Evolutionary conservation across 129 eudicot genomes (phyloP).

Genomic region (Helichrysum umbraculigerum): DNA sequence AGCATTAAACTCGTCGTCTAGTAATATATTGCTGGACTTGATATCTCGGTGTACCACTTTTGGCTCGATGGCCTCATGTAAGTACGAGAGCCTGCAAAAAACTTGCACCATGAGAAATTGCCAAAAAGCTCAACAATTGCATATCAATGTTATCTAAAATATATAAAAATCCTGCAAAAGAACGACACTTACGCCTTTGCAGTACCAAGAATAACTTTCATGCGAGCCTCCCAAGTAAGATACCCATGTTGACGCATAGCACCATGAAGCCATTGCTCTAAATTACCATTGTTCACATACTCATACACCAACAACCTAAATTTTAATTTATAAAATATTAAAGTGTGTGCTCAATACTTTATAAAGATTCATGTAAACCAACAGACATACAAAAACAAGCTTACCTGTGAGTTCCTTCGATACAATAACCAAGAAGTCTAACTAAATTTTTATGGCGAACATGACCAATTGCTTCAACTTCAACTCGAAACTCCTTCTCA

Average conservation of each 20-base stretch:
- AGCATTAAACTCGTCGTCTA: slow-evolving; percentile 78
- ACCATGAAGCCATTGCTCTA: slow-evolving; percentile 92
- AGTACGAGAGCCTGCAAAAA: slow-evolving; percentile 63
- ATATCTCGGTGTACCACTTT: slow-evolving; percentile 90
- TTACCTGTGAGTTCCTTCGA: slow-evolving; percentile 90
- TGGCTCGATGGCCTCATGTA: slow-evolving; percentile 91
- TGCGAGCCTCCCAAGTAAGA: slow-evolving; percentile 91
- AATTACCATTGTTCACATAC: slow-evolving; percentile 77
- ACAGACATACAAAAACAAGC: background rate
- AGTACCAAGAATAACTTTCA: slow-evolving; percentile 73
- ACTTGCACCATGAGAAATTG: background rate
- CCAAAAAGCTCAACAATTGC: background rate
- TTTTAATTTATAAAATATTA: background rate
- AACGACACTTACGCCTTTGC: slow-evolving; percentile 75
- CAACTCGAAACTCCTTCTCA: slow-evolving; percentile 73
- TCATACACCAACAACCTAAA: slow-evolving; percentile 80
- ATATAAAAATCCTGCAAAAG: background rate
- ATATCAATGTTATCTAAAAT: background rate
- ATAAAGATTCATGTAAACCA: background rate
- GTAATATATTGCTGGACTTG: slow-evolving; percentile 78
- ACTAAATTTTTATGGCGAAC: slow-evolving; percentile 84
- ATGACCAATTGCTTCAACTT: slow-evolving; percentile 91
- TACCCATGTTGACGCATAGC: slow-evolving; percentile 73
- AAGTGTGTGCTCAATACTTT: background rate
- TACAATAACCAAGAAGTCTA: slow-evolving; percentile 78